Conservation (phyloP, 805 yeast species). For the Candida tallmaniae region DNA sequence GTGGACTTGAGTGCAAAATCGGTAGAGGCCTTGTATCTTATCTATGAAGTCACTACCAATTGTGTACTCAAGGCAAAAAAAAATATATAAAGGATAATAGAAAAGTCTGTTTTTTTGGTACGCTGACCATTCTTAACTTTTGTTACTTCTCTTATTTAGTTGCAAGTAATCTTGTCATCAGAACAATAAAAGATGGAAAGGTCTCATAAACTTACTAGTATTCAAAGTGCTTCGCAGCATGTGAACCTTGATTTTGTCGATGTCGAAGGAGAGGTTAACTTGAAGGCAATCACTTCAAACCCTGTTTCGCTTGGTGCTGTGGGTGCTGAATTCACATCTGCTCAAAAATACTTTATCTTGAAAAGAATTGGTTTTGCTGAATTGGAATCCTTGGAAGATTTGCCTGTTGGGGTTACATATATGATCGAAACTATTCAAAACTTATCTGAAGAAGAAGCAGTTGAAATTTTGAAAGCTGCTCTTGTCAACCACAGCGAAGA, state of each 20-base stretch:
- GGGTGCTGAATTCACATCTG: slow-evolving; percentile 18
- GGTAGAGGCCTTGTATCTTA: neutral
- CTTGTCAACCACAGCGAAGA: slow-evolving; percentile 27
- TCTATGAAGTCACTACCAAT: neutral
- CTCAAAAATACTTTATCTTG: slow-evolving; percentile 25
- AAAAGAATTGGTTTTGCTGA: slow-evolving; percentile 22
- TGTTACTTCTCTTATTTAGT: neutral
- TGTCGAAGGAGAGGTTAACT: slow-evolving; percentile 5
- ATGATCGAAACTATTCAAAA: slow-evolving; percentile 28
- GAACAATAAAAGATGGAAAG: slow-evolving; percentile 7
- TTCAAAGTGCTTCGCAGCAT: slow-evolving; percentile 4
- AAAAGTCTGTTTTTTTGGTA: neutral
- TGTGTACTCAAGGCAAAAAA: neutral
- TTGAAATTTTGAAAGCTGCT: slow-evolving; percentile 24
- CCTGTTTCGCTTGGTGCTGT: slow-evolving; percentile 20
- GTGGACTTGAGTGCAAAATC: neutral
- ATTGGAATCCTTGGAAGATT: slow-evolving; percentile 24
- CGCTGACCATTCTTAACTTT: neutral
- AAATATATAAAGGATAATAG: neutral
- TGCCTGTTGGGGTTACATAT: slow-evolving; percentile 25
- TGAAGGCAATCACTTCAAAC: slow-evolving; percentile 19
- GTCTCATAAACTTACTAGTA: slow-evolving; percentile 7
- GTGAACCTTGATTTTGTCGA: slow-evolving; percentile 1
- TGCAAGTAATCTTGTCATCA: neutral
- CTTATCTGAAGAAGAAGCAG: slow-evolving; percentile 17